Evolutionary conservation across 202 grass and related monocot species (phyloP).

Genomic region (Cymbopogon flexuosus): DNA sequence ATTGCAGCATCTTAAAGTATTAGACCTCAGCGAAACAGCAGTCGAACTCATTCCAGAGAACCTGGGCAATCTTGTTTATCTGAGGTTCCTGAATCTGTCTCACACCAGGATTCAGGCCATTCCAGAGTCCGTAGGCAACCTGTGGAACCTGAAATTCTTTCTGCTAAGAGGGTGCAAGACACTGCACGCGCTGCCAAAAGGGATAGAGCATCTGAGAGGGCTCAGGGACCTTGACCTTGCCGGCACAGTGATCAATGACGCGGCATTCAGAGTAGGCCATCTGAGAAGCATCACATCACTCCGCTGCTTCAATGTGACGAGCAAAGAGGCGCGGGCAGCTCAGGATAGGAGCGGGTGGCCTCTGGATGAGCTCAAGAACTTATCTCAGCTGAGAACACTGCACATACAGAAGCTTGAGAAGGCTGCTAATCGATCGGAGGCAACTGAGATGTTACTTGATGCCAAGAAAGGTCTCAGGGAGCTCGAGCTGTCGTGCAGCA

Average conservation of each 20-base stretch:
- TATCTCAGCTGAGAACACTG: constrained; percentile 54
- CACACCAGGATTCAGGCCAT: constrained; percentile 44
- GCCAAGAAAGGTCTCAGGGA: constrained; percentile 47
- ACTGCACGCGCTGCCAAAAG: constrained; percentile 54
- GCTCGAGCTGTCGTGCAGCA: constrained; percentile 48
- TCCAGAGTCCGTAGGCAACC: constrained; percentile 46
- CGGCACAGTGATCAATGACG: constrained; percentile 23
- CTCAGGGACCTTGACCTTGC: constrained; percentile 62
- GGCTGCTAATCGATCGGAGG: constrained; percentile 18
- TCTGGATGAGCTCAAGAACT: constrained; percentile 56
- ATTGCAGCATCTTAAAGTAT: constrained; percentile 45
- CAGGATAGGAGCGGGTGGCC: constrained; percentile 38
- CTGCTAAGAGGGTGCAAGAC: constrained; percentile 54
- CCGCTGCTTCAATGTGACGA: constrained; percentile 35
- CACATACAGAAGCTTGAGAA: constrained; percentile 55
- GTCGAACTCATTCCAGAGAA: constrained; percentile 52
- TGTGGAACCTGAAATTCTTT: constrained; percentile 56
- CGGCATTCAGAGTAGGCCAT: constrained; percentile 47
- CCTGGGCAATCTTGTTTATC: constrained; percentile 45
- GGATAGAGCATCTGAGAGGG: constrained; percentile 42
- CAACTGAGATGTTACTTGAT: constrained; percentile 34
- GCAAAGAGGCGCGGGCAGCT: background rate
- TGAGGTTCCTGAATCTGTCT: constrained; percentile 71
- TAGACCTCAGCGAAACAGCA: constrained; percentile 65
- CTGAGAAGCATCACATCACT: constrained; percentile 52